A percentile compares a stretch with the other conserved stretches of the same genome.
phyloP scores from a whole-genome alignment of 1,284 basidiomycete genomes.

The Sporisorium reilianum region DNA sequence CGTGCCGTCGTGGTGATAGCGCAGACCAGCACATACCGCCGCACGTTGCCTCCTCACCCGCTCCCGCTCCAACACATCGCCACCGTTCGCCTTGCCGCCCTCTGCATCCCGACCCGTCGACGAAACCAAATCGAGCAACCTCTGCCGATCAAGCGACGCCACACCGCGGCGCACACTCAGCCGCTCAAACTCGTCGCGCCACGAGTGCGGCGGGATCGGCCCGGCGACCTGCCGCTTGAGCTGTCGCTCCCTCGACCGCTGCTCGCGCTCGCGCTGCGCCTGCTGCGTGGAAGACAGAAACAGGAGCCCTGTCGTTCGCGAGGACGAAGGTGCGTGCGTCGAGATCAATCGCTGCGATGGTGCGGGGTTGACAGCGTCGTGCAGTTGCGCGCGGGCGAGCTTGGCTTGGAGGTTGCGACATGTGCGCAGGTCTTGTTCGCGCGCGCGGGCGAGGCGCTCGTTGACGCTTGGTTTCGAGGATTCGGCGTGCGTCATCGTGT shows the following conservation, averaged over 20 bases:
- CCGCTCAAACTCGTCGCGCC: conserved; percentile 45
- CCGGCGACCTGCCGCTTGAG: conserved; percentile 48
- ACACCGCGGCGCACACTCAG: conserved; percentile 25
- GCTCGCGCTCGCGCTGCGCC: conserved; percentile 29
- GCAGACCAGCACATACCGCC: conserved; percentile 22
- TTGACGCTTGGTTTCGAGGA: conserved; percentile 35
- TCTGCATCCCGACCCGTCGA: not conserved
- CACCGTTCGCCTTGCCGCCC: not conserved
- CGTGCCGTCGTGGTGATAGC: not conserved
- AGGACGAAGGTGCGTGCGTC: conserved; percentile 6
- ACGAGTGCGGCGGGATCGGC: conserved; percentile 48
- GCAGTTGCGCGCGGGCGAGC: conserved; percentile 17
- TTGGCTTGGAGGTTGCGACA: conserved; percentile 38
- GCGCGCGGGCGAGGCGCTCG: conserved; percentile 34
- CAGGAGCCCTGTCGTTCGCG: conserved; percentile 36
- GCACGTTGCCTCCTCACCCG: not conserved
- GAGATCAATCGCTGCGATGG: not conserved
- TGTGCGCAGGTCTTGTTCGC: conserved; percentile 36
- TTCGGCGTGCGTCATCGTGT: conserved; percentile 11
- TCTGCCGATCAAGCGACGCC: conserved; percentile 4
- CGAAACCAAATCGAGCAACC: conserved; percentile 2
- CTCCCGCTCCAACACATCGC: not conserved
- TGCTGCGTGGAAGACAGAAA: conserved; percentile 32
- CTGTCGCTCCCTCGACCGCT: conserved; percentile 20
- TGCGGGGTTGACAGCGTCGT: not conserved